These are phyloP conservation scores for Conticribra weissflogii DNA, from an alignment of 108 stramenopile genomes.

Conservation along the genomic window DNA sequence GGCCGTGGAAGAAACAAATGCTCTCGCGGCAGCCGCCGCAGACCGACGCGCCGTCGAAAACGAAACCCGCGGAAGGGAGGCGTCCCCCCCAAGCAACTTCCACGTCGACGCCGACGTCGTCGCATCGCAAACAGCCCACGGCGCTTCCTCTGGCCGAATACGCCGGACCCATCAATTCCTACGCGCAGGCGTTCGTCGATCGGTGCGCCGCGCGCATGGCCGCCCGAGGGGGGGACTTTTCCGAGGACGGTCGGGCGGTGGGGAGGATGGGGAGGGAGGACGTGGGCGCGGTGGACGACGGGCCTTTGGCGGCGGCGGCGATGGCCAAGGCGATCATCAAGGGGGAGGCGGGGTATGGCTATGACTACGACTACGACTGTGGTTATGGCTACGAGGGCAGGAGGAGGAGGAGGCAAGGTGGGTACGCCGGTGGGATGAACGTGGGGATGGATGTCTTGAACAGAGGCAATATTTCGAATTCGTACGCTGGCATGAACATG, in stretches of 20 bases:
- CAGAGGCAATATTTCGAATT: too few relatives aligned
- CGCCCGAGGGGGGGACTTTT: neutral
- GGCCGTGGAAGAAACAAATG: constrained; percentile 48
- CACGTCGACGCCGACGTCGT: neutral
- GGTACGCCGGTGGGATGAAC: too few relatives aligned
- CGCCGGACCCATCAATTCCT: constrained; percentile 36
- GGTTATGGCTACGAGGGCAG: too few relatives aligned
- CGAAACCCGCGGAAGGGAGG: neutral
- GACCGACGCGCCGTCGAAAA: constrained; percentile 1
- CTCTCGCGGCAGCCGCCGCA: constrained; percentile 41
- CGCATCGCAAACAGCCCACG: neutral
- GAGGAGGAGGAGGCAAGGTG: too few relatives aligned
- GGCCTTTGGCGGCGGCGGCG: too few relatives aligned
- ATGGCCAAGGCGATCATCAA: too few relatives aligned
- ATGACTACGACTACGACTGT: too few relatives aligned
- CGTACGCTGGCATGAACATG: too few relatives aligned
- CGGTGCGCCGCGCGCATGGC: constrained; percentile 42
- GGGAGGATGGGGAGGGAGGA: constrained; percentile 5
- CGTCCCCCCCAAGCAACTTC: neutral
- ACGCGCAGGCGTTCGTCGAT: constrained; percentile 48
- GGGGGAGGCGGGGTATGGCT: too few relatives aligned
- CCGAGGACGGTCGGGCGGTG: constrained; percentile 4
- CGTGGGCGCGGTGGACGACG: too few relatives aligned
- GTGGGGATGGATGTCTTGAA: too few relatives aligned
- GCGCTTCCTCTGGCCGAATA: constrained; percentile 39